Evolutionary conservation across 2,329 filamentous ascomycete species (phyloP).

Genomic region (Alternaria incomplexa): DNA sequence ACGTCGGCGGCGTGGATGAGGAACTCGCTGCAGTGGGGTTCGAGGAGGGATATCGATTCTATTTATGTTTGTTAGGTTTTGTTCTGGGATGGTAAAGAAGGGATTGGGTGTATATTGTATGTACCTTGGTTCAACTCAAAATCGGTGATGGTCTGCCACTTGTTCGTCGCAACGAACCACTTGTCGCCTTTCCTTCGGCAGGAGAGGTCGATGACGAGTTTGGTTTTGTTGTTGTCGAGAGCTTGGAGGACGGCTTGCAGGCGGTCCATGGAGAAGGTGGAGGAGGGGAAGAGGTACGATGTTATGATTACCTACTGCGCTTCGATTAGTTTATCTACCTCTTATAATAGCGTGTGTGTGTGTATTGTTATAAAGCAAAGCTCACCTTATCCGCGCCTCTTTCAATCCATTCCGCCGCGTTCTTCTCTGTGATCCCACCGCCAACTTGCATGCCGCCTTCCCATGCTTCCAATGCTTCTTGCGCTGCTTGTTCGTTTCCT

Average conservation of each 20-base stretch:
- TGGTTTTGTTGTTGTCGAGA: constrained; percentile 75
- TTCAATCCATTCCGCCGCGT: constrained; percentile 85
- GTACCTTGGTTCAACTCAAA: constrained; percentile 89
- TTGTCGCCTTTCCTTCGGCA: constrained; percentile 77
- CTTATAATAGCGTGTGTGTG: not conserved
- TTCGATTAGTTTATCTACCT: not conserved
- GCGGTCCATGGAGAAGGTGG: constrained; percentile 77
- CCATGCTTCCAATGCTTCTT: constrained; percentile 80
- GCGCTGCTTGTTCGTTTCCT: constrained; percentile 81
- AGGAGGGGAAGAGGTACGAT: constrained; percentile 88
- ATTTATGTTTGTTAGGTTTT: not conserved
- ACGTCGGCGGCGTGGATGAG: constrained; percentile 97
- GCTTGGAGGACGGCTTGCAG: constrained; percentile 75
- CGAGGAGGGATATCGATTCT: constrained; percentile 81
- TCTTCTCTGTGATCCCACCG: constrained; percentile 87
- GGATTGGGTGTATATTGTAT: constrained; percentile 29
- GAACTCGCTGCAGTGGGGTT: constrained; percentile 95
- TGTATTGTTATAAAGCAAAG: not conserved
- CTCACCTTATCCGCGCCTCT: constrained; percentile 86
- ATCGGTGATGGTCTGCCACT: constrained; percentile 97
- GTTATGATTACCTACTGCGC: constrained; percentile 88
- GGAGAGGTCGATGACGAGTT: constrained; percentile 93
- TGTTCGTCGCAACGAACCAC: constrained; percentile 99
- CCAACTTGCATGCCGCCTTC: constrained; percentile 83
- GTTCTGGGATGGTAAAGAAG: not conserved